A percentile compares a stretch with the other conserved stretches of the same genome.
phyloP scores from a whole-genome alignment of 768 basidiomycete genomes.

The Phylloporus sp. region DNA sequence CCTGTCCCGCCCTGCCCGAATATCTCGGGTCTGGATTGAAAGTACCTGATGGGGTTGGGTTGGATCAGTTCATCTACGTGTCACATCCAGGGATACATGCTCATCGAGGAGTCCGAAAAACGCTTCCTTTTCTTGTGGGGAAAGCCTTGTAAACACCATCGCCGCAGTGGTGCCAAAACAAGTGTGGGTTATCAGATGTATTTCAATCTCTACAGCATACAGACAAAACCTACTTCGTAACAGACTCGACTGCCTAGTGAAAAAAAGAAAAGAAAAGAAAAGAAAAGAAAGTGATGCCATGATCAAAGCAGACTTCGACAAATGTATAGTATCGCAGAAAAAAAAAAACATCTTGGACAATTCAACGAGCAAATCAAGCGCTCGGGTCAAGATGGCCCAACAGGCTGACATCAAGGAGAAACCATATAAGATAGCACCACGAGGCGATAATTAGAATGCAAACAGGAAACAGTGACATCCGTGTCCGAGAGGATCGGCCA shows the following conservation, averaged over 20 bases:
- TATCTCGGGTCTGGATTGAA: slow-evolving; percentile 66
- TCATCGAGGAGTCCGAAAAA: slow-evolving; percentile 81
- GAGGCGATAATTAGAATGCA: slow-evolving; percentile 25
- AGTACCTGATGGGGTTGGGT: slow-evolving; percentile 51
- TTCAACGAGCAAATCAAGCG: not conserved
- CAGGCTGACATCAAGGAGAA: slow-evolving; percentile 6
- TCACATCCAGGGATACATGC: slow-evolving; percentile 38
- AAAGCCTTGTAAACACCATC: slow-evolving; percentile 74
- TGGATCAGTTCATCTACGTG: not conserved
- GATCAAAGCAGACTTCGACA: slow-evolving; percentile 10
- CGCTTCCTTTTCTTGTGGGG: slow-evolving; percentile 68
- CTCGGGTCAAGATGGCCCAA: slow-evolving; percentile 3
- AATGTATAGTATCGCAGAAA: slow-evolving; percentile 19
- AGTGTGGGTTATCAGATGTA: slow-evolving; percentile 7
- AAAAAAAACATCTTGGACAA: slow-evolving; percentile 2
- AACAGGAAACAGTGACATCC: slow-evolving; percentile 19
- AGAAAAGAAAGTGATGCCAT: not conserved
- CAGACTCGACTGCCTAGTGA: slow-evolving; percentile 21
- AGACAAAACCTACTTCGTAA: slow-evolving; percentile 27
- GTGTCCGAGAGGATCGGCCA: slow-evolving; percentile 12
- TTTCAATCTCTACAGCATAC: slow-evolving; percentile 29
- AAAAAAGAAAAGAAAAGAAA: slow-evolving; percentile 6
- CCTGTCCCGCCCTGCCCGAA: slow-evolving; percentile 33
- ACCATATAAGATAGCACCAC: slow-evolving; percentile 22
- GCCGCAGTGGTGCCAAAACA: not conserved